These are phyloP conservation scores for Theobroma grandiflorum DNA, from an alignment of 441 rosid species.

Conservation along the genomic window DNA sequence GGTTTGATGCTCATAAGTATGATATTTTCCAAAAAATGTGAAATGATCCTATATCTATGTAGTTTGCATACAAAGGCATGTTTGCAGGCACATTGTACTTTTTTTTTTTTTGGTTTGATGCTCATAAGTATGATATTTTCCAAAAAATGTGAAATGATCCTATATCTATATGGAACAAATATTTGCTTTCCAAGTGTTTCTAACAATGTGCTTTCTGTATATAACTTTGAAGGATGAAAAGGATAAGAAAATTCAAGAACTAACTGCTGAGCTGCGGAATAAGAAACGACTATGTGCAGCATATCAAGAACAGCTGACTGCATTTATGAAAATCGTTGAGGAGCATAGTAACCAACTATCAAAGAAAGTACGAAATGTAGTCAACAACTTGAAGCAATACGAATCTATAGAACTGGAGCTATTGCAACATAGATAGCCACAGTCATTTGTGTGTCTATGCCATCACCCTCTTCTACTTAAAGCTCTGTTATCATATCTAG, in stretches of 20 bases:
- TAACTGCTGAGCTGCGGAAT: constrained; percentile 75
- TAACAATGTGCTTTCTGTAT: constrained; percentile 13
- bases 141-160: neutral
- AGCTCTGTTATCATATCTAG: neutral
- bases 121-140: neutral
- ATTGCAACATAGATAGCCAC: constrained; percentile 47
- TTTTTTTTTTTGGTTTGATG: neutral
- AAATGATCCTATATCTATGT: too few relatives aligned
- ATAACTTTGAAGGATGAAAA: constrained; percentile 63
- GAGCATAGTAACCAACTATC: constrained; percentile 68
- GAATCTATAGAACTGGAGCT: constrained; percentile 64
- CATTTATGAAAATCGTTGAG: constrained; percentile 77
- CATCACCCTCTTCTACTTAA: neutral
- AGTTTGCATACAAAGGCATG: neutral
- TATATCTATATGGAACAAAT: neutral
- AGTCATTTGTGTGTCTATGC: constrained; percentile 13
- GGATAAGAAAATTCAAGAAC: constrained; percentile 85
- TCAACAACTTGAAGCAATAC: constrained; percentile 66
- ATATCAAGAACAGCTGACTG: constrained; percentile 75
- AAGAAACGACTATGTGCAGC: constrained; percentile 83
- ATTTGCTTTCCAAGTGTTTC: neutral
- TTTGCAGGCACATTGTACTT: neutral
- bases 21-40: too few relatives aligned
- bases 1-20: too few relatives aligned
- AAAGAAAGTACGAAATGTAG: constrained; percentile 68